Evolutionary conservation across 2,329 filamentous ascomycete species (phyloP), one percentile per base, ranked within the genome.

Genomic region (Nigrospora sphaerica): DNA sequence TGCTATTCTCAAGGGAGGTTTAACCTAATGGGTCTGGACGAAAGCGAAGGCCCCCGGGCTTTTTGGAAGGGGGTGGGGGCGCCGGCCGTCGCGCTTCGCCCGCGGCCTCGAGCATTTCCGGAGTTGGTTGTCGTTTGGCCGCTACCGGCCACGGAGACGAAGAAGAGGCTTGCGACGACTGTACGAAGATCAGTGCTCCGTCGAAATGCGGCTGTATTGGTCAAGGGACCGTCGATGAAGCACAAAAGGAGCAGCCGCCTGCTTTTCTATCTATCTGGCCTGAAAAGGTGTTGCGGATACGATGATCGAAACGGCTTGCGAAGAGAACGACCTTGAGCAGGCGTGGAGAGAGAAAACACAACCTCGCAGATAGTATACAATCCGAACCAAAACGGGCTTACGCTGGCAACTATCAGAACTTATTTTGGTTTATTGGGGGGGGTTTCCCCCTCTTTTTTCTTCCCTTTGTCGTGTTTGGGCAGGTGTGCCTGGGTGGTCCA

Each of bases 331-430:
- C 52, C 50, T 46, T 47, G 56, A 52, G 49, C 50, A 50, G 55
- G 47, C 49, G 49, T 57, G 51, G 52, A 56, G 50, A 56, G 51
- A 48, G 46, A 46, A 46, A 50, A 60, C 48, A 55, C 49, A 57
- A 57, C 57, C 50, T 56, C 54, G 54, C 59, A 62, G 57, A 60
- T 62, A 62, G 60, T 50, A 59, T 54, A 52, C 60, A 61, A 56
- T 57, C 52, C 53, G 52, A 56, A 55, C 23, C 52, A 49, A 49
- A 49, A 52, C 35, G 44, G 41, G 50, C 51, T 53, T 55, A 52
- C 10, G 62, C 62, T 48, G 35, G 35, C 35, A 37, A 18, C 35
- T 2, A 37, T 18, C 14, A 36, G 9, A 36, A 9, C 9, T 9
- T 23, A 4, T 23, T 23, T 23, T 23, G 4, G 4, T 4, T 23